Base-by-base conservation (phyloP, 208 protist species). In the Trypanosoma mega region DNA sequence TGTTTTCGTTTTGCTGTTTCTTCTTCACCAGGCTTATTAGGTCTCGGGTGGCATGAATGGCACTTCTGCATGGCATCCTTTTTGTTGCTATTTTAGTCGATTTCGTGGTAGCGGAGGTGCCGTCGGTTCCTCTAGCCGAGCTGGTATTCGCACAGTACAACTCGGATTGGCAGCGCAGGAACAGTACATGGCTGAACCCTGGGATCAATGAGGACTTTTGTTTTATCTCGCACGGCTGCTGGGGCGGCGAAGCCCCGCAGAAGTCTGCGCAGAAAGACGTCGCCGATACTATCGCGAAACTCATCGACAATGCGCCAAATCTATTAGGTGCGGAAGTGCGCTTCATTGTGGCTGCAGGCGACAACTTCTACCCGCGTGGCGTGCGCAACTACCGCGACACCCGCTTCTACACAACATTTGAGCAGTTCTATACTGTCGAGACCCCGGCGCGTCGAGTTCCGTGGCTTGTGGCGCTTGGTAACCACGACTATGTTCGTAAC, bases 331-430 rank as follows among this genome's bases (percentile, higher is more conserved):
- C 49, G 26, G 34, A 20, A 5, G 68, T 80, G 24, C 58, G 57
- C 16, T 83, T 79, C 55, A 46, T 78, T 16, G 36, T 83, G 2
- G 72, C 72, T 7, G 77, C 74, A 14, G 77, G 77, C 16, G 77
- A 83, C 36, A 83, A 83, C 48, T 75, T 83, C 34, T 83, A 83
- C 47, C 27, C 20, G 30, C 33, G 72, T 14, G 77, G 77, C 3
- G 70, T 83, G 33, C 33, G 20, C 20, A 57, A 52, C 41, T 12
- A 46, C 6, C 33, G 55, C 5, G 61, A 75, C 27, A 12, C 23
- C 5, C 49, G 46, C 18, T 83, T 77, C 47, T 53, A 58, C 33
- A 68, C 53, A 9, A 62, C 63, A 11, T 83, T 79, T 68, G 72
- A 72, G 43, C 18, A 55, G 14, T 46, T 83, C 33, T 83, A 83